Conservation (phyloP, 2,329 filamentous ascomycete genomes). For the Fusarium decemcellulare region DNA sequence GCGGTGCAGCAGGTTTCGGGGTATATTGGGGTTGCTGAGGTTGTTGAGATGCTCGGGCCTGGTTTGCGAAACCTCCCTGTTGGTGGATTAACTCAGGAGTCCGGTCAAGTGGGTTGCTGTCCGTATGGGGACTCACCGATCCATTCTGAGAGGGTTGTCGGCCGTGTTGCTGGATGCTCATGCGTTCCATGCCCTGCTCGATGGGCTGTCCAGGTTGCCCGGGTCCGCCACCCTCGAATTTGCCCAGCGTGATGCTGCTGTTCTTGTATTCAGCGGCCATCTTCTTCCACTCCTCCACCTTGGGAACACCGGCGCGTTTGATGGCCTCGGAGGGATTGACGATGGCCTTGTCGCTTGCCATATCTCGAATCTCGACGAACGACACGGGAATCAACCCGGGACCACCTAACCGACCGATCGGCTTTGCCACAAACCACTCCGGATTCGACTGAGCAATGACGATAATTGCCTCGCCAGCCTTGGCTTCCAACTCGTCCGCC, state of each 20-base stretch:
- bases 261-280: conserved; percentile 99
- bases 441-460: conserved; percentile 98
- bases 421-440: conserved; percentile 99
- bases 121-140: conserved; percentile 41
- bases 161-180: conserved; percentile 74
- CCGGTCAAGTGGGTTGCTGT: background rate
- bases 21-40: conserved; percentile 53
- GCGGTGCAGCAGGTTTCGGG: conserved; percentile 63
- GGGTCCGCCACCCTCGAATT: conserved; percentile 76
- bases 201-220: conserved; percentile 63
- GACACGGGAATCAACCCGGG: conserved; percentile 96
- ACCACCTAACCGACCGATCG: conserved; percentile 96
- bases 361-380: conserved; percentile 96
- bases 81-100: conserved; percentile 7
- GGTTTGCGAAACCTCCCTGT: conserved; percentile 45
- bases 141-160: conserved; percentile 48
- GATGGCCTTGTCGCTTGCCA: conserved; percentile 88
- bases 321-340: conserved; percentile 88
- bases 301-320: conserved; percentile 88
- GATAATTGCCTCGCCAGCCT: conserved; percentile 96
- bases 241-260: conserved; percentile 95
- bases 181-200: conserved; percentile 80
- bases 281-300: conserved; percentile 99
- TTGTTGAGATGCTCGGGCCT: conserved; percentile 49
- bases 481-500: conserved; percentile 96